Evolutionary conservation across 1,139 yeast species (phyloP), one percentile per base, ranked within the genome.

Genomic region (Nakaseomyces uthaithaninus): DNA sequence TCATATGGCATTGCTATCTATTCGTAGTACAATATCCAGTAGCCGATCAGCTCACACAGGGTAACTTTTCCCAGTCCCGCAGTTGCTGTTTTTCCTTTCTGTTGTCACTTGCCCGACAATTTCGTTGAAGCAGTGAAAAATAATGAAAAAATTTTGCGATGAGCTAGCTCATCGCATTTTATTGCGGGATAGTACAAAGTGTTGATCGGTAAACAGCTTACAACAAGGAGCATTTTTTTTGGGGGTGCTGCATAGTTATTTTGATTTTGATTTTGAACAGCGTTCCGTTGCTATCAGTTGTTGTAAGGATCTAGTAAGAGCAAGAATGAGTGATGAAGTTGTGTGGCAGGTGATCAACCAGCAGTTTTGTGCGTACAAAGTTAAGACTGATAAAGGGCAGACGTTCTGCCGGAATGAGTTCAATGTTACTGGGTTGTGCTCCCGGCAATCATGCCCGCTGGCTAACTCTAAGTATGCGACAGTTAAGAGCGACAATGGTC

Each of bases 401-500:
- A 80, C 77, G 54, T 85, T 85, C 60, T 85, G 94, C 65, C 70
- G 94, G 55, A 85, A 86, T 57, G 94, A 85, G 60, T 84, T 81
- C 65, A 86, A 86, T 57, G 95, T 84, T 27, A 73, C 87, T 46
- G 98, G 98, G 48, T 71, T 91, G 44, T 91, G 98, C 63, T 75
- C 79, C 41, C 77, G 98, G 58, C 91, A 81, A 62, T 84, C 96
- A 12, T 91, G 98, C 62, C 98, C 98, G 3, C 69, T 91, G 45
- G 98, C 98, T 22, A 91, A 91, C 61, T 85, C 97, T 24, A 77
- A 87, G 57, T 91, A 91, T 65, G 97, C 98, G 26, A 91, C 98
- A 0, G 94, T 91, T 39, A 82, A 91, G 55, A 80, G 77, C 54
- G 75, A 86, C 33, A 93, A 87, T 53, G 98, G 98, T 16, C 76